Evolutionary conservation across 2,329 filamentous ascomycete genomes (phyloP), one percentile per base, ranked within the genome.

Genomic region (Aureobasidium subglaciale): DNA sequence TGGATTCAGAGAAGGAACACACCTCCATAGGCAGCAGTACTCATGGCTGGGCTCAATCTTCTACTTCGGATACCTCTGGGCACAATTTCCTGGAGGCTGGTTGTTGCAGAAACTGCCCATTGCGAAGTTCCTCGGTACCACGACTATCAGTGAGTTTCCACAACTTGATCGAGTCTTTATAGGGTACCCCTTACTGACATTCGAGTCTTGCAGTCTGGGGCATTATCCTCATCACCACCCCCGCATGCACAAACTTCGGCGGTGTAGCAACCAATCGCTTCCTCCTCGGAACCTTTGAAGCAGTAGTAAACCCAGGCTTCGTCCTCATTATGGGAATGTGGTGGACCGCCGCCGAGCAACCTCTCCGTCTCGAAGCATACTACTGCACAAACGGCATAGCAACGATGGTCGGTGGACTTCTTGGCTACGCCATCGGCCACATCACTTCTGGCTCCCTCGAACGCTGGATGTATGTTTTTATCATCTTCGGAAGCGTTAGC

Each of bases 341-440:
- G 64, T 67, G 63, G 37, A 53, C 54, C 3, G 20, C 54, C 9
- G 50, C 42, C 8, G 60, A 61, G 18, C 60, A 61, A 42, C 42
- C 59, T 2, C 27, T 62, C 2, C 29, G 59, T 2, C 20, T 67
- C 62, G 65, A 27, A 70, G 70, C 3, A 61, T 74, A 32, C 72
- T 74, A 37, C 64, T 74, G 0, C 59, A 79, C 77, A 2, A 83
- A 83, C 59, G 81, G 81, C 2, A 71, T 84, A 11, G 81, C 79
- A 2, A 81, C 79, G 11, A 82, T 82, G 76, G 80, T 84, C 55
- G 81, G 81, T n/a, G 79, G 75, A 0, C 65, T 82, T 1, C 73
- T 83, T 9, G 78, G 78, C 1, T 83, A 83, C 59, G 81, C 78
- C 63, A 4, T 64, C 73, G 6, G 72, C 72, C 79, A 84, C 62